These are phyloP conservation scores for Hypoxylon trugodes DNA, from an alignment of 495 filamentous ascomycete species.

Conservation along the genomic window DNA sequence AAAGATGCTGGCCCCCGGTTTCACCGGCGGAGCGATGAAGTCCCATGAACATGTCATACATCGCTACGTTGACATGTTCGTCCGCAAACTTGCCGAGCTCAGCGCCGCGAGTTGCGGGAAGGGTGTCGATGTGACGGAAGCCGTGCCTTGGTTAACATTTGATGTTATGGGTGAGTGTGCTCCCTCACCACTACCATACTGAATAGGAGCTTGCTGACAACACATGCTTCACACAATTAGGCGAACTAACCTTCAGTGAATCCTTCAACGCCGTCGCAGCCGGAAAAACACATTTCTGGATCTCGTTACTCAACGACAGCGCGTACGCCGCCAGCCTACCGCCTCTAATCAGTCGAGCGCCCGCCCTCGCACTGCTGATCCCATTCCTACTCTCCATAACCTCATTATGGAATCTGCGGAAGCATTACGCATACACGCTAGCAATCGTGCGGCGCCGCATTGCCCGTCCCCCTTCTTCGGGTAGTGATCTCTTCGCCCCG, in stretches of 20 bases:
- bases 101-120: slow-evolving; percentile 11
- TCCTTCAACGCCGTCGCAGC: slow-evolving; percentile 58
- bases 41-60: slow-evolving; percentile 56
- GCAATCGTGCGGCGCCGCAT: slow-evolving; percentile 18
- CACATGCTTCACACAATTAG: too few relatives aligned
- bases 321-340: slow-evolving; percentile 35
- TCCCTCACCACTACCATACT: background rate
- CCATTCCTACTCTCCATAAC: slow-evolving; percentile 31
- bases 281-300: slow-evolving; percentile 57
- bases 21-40: slow-evolving; percentile 45
- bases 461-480: background rate
- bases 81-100: slow-evolving; percentile 46
- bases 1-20: slow-evolving; percentile 40
- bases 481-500: slow-evolving; percentile 20
- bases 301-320: slow-evolving; percentile 37
- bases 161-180: slow-evolving; percentile 55
- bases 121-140: slow-evolving; percentile 49
- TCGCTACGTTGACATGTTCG: slow-evolving; percentile 53
- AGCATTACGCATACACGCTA: slow-evolving; percentile 38
- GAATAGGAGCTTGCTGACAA: background rate
- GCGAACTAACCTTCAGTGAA: slow-evolving; percentile 51
- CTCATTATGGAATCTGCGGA: slow-evolving; percentile 25
- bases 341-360: slow-evolving; percentile 19
- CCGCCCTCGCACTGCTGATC: slow-evolving; percentile 14
- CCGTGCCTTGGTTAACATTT: slow-evolving; percentile 58